A percentile compares a stretch with the other conserved stretches of the same genome.
Conservation (phyloP, 352 stramenopile genomes). For the Globisporangium nodosum region DNA sequence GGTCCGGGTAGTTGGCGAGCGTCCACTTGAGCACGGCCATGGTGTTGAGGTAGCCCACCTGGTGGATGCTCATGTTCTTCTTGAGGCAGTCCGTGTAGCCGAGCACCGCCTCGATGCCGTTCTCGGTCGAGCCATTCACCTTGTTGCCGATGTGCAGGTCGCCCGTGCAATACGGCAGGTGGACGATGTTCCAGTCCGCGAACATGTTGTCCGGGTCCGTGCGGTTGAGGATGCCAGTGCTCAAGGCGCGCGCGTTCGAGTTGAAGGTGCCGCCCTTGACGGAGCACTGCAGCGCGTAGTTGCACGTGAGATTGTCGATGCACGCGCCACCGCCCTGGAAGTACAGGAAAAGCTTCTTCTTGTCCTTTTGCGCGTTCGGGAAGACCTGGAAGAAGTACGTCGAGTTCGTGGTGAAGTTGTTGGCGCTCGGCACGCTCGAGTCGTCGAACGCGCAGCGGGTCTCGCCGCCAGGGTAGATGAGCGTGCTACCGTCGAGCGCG, state of each 20-base stretch:
- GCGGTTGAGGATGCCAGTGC: conserved; percentile 31
- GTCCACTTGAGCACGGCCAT: conserved; percentile 32
- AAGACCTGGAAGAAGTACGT: conserved; percentile 81
- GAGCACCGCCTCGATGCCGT: conserved; percentile 15
- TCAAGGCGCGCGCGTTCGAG: conserved; percentile 18
- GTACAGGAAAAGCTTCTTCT: conserved; percentile 68
- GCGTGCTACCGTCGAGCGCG: conserved; percentile 32
- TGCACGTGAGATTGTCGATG: conserved; percentile 58
- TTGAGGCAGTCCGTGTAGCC: conserved; percentile 13
- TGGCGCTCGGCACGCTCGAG: conserved; percentile 28
- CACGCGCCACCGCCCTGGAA: conserved; percentile 68
- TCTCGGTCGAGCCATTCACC: conserved; percentile 3
- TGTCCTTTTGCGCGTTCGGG: conserved; percentile 36
- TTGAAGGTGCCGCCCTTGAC: conserved; percentile 20
- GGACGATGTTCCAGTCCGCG: conserved; percentile 44
- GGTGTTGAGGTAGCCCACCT: conserved; percentile 34
- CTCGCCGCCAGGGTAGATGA: conserved; percentile 51
- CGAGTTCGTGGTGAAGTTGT: conserved; percentile 37
- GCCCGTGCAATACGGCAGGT: conserved; percentile 46
- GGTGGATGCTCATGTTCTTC: conserved; percentile 24
- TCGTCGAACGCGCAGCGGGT: conserved; percentile 60
- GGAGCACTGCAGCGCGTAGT: conserved; percentile 58
- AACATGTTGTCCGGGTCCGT: conserved; percentile 33
- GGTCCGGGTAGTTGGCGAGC: conserved; percentile 28
- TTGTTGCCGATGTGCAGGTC: conserved; percentile 37